A percentile compares a stretch with the other conserved stretches of the same genome.
Evolutionary conservation across 2,329 filamentous ascomycete genomes (phyloP).

Genomic region (Blastomyces emzantsi): DNA sequence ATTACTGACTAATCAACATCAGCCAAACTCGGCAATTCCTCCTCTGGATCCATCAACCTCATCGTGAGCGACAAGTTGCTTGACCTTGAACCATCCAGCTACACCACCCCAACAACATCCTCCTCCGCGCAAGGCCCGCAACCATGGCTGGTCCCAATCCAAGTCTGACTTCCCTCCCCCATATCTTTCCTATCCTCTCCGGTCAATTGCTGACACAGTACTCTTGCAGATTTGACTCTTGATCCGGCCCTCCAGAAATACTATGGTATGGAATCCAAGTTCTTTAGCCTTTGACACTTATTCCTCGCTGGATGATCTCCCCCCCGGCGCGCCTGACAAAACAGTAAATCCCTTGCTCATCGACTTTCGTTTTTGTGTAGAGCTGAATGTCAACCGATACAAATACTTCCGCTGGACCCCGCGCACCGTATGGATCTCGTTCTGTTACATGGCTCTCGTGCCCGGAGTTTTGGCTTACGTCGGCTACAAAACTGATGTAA

Average conservation of each 20-base stretch:
- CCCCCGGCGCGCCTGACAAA: too few relatives aligned
- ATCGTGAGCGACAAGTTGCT: neutral
- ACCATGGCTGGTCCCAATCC: constrained; percentile 46
- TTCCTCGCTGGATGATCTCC: neutral
- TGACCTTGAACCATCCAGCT: neutral
- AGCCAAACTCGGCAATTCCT: neutral
- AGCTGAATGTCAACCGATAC: constrained; percentile 52
- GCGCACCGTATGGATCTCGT: constrained; percentile 67
- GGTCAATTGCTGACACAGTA: constrained; percentile 41
- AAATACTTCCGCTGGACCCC: constrained; percentile 94
- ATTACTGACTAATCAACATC: neutral
- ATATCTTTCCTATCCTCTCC: neutral
- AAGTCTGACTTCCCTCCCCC: constrained; percentile 26
- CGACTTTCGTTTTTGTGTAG: constrained; percentile 6
- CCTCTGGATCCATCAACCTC: neutral
- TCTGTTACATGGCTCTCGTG: constrained; percentile 66
- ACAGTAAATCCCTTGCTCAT: neutral
- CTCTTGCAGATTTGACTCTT: constrained; percentile 33
- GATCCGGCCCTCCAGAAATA: constrained; percentile 42
- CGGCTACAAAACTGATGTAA: constrained; percentile 77
- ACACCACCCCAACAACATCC: neutral
- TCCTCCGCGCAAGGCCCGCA: constrained; percentile 19
- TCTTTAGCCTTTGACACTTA: neutral
- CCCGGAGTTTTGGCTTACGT: constrained; percentile 62
- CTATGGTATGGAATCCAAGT: constrained; percentile 35